Evolutionary conservation across 495 filamentous ascomycete genomes (phyloP), one percentile per base, ranked within the genome.

Genomic region (Lophiotrema nucula): DNA sequence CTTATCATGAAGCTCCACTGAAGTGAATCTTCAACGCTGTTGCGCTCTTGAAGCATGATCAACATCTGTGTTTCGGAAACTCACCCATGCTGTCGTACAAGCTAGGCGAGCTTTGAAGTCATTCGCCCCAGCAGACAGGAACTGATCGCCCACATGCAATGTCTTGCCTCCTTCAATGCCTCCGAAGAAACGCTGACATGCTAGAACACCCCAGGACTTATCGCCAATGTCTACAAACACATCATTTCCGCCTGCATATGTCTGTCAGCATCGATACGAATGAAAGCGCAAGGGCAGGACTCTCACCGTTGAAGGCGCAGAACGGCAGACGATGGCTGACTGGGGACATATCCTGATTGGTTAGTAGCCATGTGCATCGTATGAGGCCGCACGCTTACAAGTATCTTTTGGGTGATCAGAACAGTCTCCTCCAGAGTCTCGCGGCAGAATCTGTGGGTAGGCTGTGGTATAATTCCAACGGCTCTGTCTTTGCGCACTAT

Each of bases 201-300:
- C 89, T 11, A 88, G 76, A 21, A 99, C 95, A 56, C 95, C 95
- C 85, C 89, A 92, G 37, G 86, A 87, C 70, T 99, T 99, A 71
- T 99, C 95, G 45, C 95, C 95, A 64, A 99, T 97, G 73, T 99
- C 95, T 33, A 99, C 92, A 68, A 99, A 99, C 21, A 97, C 90
- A 68, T 97, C 91, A 53, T 95, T 92, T 6, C 92, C 92, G 21
- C 90, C 81, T 81, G 47, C 4, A 39, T 31, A 28, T 19, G n/a
- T n/a, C 8, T 15, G 31, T 35, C 31, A 35, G 31, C 31, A 35
- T 35, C 15, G 15, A 15, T 15, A 8, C 31, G 15, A n/a, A 35
- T 8, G 15, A 8, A 15, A 35, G 31, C 31, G 8, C 31, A 15
- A 8, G 31, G 8, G 15, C 31, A 35, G 31, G 31, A 15, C 8